Conservation (phyloP, 495 filamentous ascomycete genomes). For the Podospora tetraspora region DNA sequence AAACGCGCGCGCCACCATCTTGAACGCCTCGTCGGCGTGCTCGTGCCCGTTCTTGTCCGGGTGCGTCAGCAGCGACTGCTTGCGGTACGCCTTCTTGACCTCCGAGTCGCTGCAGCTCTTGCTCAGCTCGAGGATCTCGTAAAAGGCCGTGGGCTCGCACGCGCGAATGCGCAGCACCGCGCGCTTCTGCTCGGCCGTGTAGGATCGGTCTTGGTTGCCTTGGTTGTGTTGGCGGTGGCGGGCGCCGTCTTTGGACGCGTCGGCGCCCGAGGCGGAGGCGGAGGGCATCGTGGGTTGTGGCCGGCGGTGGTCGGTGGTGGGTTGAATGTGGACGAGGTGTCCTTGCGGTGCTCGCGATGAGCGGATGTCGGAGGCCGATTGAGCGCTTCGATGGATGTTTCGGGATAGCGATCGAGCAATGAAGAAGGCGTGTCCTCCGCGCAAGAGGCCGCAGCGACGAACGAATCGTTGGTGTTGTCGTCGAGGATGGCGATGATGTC, state of each 20-base stretch:
- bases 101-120: constrained; percentile 66
- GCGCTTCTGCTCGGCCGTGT: constrained; percentile 81
- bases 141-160: constrained; percentile 82
- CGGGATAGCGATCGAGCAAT: background rate
- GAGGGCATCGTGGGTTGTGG: constrained; percentile 57
- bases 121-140: constrained; percentile 71
- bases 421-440: background rate
- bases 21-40: constrained; percentile 95
- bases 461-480: background rate
- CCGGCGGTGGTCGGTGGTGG: background rate
- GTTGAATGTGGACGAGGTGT: background rate
- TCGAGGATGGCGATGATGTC: background rate
- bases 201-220: constrained; percentile 85
- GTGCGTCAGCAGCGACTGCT: constrained; percentile 81
- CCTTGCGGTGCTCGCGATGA: background rate
- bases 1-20: constrained; percentile 92
- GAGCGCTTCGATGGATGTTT: background rate
- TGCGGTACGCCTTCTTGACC: constrained; percentile 94
- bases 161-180: constrained; percentile 81
- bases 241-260: constrained; percentile 53
- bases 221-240: constrained; percentile 79
- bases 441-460: background rate
- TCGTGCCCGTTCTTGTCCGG: constrained; percentile 99
- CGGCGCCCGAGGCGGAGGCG: constrained; percentile 68
- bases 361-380: background rate